Percentiles rank a stretch among this genome's conserved stretches.
phyloP scores from a whole-genome alignment of 2,329 filamentous ascomycete species.

The Atkinsonella texensis region DNA sequence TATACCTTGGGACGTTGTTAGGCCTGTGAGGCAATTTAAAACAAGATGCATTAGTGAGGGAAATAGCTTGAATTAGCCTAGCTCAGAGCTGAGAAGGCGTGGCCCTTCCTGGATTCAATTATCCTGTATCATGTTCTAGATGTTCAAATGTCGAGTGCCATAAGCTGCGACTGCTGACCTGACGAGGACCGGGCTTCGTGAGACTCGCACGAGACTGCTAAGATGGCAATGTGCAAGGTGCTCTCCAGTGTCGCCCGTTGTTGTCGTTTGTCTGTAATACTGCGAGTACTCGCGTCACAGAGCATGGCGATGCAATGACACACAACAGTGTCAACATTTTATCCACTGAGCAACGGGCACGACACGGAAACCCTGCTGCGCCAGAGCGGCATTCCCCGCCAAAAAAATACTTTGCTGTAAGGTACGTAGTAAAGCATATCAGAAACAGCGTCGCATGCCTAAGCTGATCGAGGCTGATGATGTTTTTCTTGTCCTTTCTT shows the following conservation, averaged over 20 bases:
- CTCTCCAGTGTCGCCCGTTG: not conserved
- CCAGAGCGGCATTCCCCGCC: no score
- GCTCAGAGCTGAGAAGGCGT: not conserved
- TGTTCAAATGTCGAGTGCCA: not conserved
- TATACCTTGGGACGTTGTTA: not conserved
- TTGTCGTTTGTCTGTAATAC: not conserved
- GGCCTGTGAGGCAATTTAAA: not conserved
- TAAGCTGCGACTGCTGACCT: not conserved
- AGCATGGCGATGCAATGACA: not conserved
- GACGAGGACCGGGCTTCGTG: not conserved
- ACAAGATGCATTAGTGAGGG: not conserved
- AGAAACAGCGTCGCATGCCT: not conserved
- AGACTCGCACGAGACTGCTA: not conserved
- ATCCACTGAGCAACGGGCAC: not conserved
- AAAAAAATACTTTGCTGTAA: no score
- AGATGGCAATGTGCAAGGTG: not conserved
- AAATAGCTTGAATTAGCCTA: not conserved
- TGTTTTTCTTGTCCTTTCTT: not conserved
- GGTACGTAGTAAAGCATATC: not conserved
- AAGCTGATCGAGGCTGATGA: not conserved
- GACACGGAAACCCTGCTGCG: not conserved
- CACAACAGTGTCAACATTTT: not conserved
- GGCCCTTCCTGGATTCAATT: not conserved
- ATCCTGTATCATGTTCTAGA: constrained; percentile 1
- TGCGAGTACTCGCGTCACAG: not conserved